A percentile compares a stretch with the other conserved stretches of the same genome.
phyloP scores from a whole-genome alignment of 306 rosid genomes.

The Ormosia emarginata region DNA sequence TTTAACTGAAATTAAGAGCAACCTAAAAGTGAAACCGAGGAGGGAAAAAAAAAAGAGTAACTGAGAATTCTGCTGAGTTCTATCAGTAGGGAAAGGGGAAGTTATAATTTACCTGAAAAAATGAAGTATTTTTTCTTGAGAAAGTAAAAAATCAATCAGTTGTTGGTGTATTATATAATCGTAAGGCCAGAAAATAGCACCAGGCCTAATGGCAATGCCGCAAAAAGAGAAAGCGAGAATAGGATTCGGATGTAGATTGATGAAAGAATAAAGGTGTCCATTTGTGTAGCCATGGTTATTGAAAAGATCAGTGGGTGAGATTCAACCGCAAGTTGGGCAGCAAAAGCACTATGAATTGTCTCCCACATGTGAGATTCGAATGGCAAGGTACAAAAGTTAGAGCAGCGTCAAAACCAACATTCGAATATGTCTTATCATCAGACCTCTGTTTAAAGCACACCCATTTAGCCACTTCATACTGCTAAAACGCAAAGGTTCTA shows the following conservation, averaged over 20 bases:
- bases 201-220: neutral
- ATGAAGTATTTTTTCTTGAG: neutral
- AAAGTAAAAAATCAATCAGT: neutral
- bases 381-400: neutral
- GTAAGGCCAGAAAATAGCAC: neutral
- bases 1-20: neutral
- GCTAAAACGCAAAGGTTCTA: neutral
- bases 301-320: neutral
- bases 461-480: neutral
- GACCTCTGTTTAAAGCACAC: neutral
- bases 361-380: neutral
- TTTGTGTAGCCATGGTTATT: slow-evolving; percentile 3
- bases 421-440: neutral
- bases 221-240: slow-evolving; percentile 37
- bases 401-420: slow-evolving; percentile 13
- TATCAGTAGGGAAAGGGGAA: neutral
- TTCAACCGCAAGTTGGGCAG: slow-evolving; percentile 6
- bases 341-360: neutral
- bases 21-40: neutral
- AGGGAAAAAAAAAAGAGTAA: too few species aligned
- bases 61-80: neutral
- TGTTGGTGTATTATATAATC: slow-evolving; percentile 14
- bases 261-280: slow-evolving; percentile 40
- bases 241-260: slow-evolving; percentile 43
- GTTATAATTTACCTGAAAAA: slow-evolving; percentile 23